A percentile compares a stretch with the other conserved stretches of the same genome.
These are phyloP conservation scores for Geotrichum macrosporum DNA, from an alignment of 1,139 yeast genomes.

Conservation along the genomic window DNA sequence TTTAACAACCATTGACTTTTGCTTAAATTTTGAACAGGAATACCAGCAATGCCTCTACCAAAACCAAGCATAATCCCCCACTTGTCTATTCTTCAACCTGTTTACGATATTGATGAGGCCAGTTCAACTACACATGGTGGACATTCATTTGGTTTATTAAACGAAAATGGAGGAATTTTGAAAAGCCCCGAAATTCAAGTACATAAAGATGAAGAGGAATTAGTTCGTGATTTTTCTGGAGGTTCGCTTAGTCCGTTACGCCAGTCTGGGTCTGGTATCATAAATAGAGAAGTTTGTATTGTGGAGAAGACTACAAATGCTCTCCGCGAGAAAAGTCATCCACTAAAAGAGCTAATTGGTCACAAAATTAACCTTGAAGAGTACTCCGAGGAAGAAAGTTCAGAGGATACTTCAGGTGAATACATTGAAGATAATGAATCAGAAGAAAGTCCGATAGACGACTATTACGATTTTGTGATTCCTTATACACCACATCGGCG, in stretches of 20 bases:
- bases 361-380: background rate
- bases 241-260: background rate
- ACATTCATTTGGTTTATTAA: background rate
- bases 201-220: background rate
- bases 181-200: background rate
- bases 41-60: background rate
- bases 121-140: too few relatives aligned
- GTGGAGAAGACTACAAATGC: too few relatives aligned
- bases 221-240: background rate
- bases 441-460: background rate
- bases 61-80: background rate
- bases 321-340: background rate
- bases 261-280: too few relatives aligned
- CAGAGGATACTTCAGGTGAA: background rate
- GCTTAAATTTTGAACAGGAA: background rate
- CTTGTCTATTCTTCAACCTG: background rate
- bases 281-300: too few relatives aligned
- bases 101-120: background rate
- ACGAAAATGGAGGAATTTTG: background rate
- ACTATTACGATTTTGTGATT: conserved; percentile 7
- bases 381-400: background rate
- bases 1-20: background rate
- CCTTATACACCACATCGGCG: conserved; percentile 9
- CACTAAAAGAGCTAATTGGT: background rate
- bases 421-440: background rate